Evolutionary conservation across 495 filamentous ascomycete species (phyloP).

Genomic region (Hypomontagnella monticulosa): DNA sequence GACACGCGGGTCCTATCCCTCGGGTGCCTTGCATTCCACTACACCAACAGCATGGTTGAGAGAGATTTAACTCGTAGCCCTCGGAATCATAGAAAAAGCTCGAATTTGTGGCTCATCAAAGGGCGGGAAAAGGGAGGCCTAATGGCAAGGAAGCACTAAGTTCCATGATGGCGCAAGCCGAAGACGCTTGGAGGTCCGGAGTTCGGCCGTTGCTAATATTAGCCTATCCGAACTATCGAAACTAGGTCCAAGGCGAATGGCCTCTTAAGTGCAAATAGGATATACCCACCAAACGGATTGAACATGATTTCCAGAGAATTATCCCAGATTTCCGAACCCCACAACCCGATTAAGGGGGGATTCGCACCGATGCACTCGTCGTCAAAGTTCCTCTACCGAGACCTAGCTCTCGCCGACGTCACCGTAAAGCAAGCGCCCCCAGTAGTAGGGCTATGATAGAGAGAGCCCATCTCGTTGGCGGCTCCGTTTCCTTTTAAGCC

Average conservation of each 20-base stretch:
- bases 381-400: too few relatives aligned
- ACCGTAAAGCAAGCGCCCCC: too few relatives aligned
- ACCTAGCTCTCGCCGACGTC: too few relatives aligned
- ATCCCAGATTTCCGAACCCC: too few relatives aligned
- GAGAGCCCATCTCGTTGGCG: too few relatives aligned
- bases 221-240: not conserved
- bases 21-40: constrained; percentile 35
- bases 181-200: not conserved
- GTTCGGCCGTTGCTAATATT: not conserved
- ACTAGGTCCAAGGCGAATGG: not conserved
- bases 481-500: too few relatives aligned
- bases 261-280: not conserved
- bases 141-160: not conserved
- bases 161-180: not conserved
- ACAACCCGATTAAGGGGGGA: too few relatives aligned
- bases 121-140: not conserved
- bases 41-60: not conserved
- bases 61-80: not conserved
- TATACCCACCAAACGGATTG: too few relatives aligned
- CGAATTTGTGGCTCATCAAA: too few relatives aligned
- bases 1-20: constrained; percentile 14
- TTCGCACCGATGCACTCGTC: too few relatives aligned
- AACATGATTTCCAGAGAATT: too few relatives aligned
- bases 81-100: not conserved
- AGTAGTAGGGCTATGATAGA: too few relatives aligned